phyloP scores from a whole-genome alignment of 768 basidiomycete genomes.

The Artomyces pyxidatus region DNA sequence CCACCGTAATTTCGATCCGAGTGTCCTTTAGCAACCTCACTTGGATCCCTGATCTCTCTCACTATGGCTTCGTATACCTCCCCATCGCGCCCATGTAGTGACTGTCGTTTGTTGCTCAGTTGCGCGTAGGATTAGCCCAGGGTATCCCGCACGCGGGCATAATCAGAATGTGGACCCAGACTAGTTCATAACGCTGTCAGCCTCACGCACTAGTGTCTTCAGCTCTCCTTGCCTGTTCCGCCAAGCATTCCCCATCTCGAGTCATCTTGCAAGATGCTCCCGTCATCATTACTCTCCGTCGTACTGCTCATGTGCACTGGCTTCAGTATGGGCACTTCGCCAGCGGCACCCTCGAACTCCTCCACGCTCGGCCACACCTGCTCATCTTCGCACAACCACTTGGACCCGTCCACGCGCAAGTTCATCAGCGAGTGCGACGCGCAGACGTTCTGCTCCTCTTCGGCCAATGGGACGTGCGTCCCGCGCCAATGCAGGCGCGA shows the following conservation, averaged over 20 bases:
- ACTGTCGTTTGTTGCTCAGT: too few species aligned
- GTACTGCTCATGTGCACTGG: not conserved
- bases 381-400: constrained; percentile 6
- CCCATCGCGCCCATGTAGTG: too few species aligned
- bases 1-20: too few species aligned
- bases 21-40: too few species aligned
- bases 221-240: not conserved
- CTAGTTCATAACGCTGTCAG: not conserved
- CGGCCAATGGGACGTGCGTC: constrained; percentile 10
- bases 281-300: not conserved
- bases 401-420: constrained; percentile 12
- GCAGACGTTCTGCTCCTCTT: constrained; percentile 11
- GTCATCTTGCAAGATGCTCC: not conserved
- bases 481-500: constrained; percentile 13
- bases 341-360: not conserved
- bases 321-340: not conserved
- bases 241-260: not conserved
- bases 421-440: constrained; percentile 13
- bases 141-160: too few species aligned
- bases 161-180: not conserved
- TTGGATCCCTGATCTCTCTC: too few species aligned
- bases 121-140: too few species aligned
- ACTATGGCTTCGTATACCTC: too few species aligned
- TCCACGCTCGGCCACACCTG: constrained; percentile 9
- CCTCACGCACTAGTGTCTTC: not conserved